Conservation (phyloP, 176 grass and related monocot genomes). For the Dendrocalamus sinicus region DNA sequence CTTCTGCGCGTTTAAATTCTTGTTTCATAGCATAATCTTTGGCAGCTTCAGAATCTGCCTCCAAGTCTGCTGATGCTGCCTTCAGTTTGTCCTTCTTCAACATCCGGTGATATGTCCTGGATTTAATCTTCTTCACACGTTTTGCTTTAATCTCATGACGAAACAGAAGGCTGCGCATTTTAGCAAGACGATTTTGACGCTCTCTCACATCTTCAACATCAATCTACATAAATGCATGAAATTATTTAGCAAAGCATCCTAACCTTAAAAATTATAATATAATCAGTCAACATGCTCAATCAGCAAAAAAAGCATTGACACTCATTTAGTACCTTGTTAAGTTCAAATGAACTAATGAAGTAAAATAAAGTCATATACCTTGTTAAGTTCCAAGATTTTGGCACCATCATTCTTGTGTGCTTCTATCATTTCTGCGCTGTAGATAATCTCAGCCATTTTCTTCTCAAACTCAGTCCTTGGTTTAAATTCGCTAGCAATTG, state of each 20-base stretch:
- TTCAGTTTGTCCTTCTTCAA: constrained; percentile 85
- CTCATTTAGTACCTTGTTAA: not conserved
- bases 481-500: constrained; percentile 82
- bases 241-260: constrained; percentile 17
- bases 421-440: constrained; percentile 59
- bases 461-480: constrained; percentile 81
- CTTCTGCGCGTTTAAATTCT: constrained; percentile 92
- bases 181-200: constrained; percentile 79
- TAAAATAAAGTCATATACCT: constrained; percentile 53
- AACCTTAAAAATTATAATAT: constrained; percentile 21
- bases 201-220: constrained; percentile 78
- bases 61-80: constrained; percentile 59
- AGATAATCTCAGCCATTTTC: constrained; percentile 64
- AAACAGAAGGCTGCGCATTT: constrained; percentile 99
- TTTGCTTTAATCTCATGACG: constrained; percentile 93
- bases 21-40: constrained; percentile 76
- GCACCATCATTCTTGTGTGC: constrained; percentile 88
- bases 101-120: constrained; percentile 93
- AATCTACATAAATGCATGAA: constrained; percentile 60
- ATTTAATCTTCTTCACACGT: constrained; percentile 94
- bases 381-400: constrained; percentile 91
- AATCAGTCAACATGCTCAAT: not conserved
- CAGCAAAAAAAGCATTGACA: constrained; percentile 5
- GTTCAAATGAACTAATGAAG: constrained; percentile 1
- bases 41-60: constrained; percentile 78